Base-by-base conservation (phyloP, 495 filamentous ascomycete species). In the Margaritispora aquatica region DNA sequence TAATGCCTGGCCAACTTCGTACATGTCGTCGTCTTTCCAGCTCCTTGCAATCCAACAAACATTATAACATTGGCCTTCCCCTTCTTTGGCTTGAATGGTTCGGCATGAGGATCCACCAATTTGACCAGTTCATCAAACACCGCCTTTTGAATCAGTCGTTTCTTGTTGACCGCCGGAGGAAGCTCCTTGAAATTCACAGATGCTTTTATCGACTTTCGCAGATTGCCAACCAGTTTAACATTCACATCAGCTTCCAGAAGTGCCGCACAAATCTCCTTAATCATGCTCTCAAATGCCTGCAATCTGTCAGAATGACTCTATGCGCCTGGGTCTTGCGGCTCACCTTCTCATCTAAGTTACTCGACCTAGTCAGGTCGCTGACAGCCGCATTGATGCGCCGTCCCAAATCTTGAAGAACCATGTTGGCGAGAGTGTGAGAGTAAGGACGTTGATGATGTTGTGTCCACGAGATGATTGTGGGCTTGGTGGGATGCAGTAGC, bases 351-450 rank as follows among this genome's bases (percentile, higher is more conserved):
- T 96, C 93, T 58, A 97, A 83, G 69, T 91, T 97, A 56, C 83
- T 87, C 8, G 92, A 90, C 63, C 94, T 80, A 44, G 94, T 96
- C 65, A 97, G 80, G 75, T 97, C 93, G 65, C 86, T 90, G 70
- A 99, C 88, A 64, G 94, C 94, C 77, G 89, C 84, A 73, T 96
- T 97, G 72, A 99, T 97, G 72, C 95, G 95, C 81, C 93, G 90
- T 63, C 94, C 94, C 23, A 99, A 80, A 82, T 97, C 94, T 85
- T 96, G 92, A 63, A 99, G 85, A 80, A 99, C 94, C 94, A 99
- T 98, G 68, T 54, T 77, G 27, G 26, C 19, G 29, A 41, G 54
- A 27, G 13, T 46, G 20, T 44, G 21, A 26, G 21, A 26, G 5
- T 50, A 50, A 24, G 4, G 20, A 24, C 19, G 19, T 50, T 24